These are phyloP conservation scores for Silene uniflora DNA, from an alignment of 148 eudicot species.

Conservation along the genomic window DNA sequence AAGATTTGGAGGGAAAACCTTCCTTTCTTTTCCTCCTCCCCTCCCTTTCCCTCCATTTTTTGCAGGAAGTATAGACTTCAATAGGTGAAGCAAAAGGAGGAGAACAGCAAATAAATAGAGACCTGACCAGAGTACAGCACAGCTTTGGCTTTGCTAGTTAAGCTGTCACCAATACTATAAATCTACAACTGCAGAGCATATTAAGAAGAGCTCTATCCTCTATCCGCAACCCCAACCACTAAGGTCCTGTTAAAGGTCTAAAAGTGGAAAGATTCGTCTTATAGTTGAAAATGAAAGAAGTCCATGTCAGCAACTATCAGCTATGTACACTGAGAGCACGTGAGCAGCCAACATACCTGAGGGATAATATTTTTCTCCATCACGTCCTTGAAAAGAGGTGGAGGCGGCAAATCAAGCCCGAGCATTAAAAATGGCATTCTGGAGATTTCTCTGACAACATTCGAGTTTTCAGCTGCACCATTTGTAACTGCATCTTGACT, in stretches of 20 bases:
- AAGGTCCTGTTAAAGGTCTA: background rate
- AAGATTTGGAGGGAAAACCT: too few species aligned
- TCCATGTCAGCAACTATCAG: slow-evolving; percentile 3
- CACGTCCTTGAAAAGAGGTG: slow-evolving; percentile 86
- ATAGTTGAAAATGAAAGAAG: background rate
- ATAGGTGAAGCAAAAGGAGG: background rate
- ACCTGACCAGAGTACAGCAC: background rate
- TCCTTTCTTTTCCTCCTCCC: too few species aligned
- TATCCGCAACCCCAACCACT: background rate
- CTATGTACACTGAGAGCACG: background rate
- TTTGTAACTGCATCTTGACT: slow-evolving; percentile 36
- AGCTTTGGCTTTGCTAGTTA: background rate
- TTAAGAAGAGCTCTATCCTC: background rate
- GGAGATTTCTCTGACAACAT: slow-evolving; percentile 51
- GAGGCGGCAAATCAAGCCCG: slow-evolving; percentile 95
- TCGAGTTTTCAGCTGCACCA: slow-evolving; percentile 37
- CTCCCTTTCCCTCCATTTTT: too few species aligned
- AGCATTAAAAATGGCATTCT: slow-evolving; percentile 94
- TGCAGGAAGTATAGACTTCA: background rate
- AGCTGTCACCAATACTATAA: background rate
- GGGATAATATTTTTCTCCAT: slow-evolving; percentile 98
- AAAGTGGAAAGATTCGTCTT: background rate
- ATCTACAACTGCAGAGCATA: background rate
- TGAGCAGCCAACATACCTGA: slow-evolving; percentile 48
- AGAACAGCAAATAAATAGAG: background rate